These are phyloP conservation scores for Hymenotorrendiella dingleyae DNA, from an alignment of 2,329 filamentous ascomycete genomes.

Conservation along the genomic window DNA sequence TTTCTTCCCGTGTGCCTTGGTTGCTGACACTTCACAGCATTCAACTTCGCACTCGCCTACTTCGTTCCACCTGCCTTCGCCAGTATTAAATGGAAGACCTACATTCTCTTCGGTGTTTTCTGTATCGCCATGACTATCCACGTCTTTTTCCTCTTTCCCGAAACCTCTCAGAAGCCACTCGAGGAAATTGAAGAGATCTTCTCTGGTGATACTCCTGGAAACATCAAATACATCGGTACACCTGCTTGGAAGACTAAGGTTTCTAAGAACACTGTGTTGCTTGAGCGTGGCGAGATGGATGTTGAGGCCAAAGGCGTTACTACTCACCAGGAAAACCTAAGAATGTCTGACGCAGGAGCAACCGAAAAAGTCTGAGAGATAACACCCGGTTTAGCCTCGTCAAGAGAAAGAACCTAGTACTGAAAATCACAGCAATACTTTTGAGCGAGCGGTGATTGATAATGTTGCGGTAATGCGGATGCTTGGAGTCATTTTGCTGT, in stretches of 20 bases:
- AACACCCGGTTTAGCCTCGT: no score
- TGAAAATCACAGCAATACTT: no score
- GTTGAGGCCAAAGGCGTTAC: no score
- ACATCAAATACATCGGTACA: conserved; percentile 24
- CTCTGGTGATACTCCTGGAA: conserved; percentile 29
- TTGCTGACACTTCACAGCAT: conserved; percentile 19
- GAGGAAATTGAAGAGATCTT: conserved; percentile 49
- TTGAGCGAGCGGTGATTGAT: no score
- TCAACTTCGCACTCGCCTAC: conserved; percentile 44
- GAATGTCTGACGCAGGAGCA: no score
- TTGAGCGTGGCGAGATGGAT: conserved; percentile 27
- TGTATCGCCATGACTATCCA: conserved; percentile 45
- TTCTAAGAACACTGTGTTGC: conserved; percentile 14
- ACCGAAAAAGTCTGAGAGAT: no score
- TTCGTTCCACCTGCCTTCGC: conserved; percentile 42
- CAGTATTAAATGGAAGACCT: conserved; percentile 45
- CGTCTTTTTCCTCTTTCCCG: conserved; percentile 50
- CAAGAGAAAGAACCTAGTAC: no score
- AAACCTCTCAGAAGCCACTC: conserved; percentile 49
- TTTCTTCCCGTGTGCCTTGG: neutral
- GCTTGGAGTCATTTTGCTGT: no score
- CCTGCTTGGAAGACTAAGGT: conserved; percentile 28
- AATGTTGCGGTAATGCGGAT: no score
- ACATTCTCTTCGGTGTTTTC: conserved; percentile 48
- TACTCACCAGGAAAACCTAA: no score